Conservation (phyloP, 73 alveolate species). For the Paramecium pentaurelia region DNA sequence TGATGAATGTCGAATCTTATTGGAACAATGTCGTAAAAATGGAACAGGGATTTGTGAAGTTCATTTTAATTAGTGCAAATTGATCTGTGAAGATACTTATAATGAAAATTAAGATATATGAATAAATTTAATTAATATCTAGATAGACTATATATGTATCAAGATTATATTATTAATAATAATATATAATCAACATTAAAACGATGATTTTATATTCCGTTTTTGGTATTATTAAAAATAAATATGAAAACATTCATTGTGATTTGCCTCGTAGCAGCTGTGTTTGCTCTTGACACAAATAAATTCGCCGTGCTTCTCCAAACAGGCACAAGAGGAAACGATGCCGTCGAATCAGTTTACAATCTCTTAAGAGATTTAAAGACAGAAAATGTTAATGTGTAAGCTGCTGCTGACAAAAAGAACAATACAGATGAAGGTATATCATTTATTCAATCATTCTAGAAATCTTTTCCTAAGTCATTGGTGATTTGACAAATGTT, state of each 20-base stretch:
- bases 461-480: constrained; percentile 36
- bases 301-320: constrained; percentile 40
- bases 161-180: neutral
- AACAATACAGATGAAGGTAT: constrained; percentile 49
- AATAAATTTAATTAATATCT: neutral
- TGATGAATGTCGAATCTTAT: neutral
- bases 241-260: constrained; percentile 20
- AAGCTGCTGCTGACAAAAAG: constrained; percentile 47
- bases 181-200: neutral
- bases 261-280: constrained; percentile 43
- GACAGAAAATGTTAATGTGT: constrained; percentile 49
- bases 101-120: constrained; percentile 8
- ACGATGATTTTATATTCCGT: constrained; percentile 23
- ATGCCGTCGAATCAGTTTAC: constrained; percentile 52
- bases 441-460: neutral
- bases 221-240: constrained; percentile 19
- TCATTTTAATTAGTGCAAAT: constrained; percentile 5
- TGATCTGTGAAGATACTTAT: constrained; percentile 42
- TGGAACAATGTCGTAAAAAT: constrained; percentile 9
- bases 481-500: constrained; percentile 46
- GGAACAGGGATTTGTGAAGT: constrained; percentile 36
- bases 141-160: neutral
- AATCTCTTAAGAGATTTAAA: constrained; percentile 38
- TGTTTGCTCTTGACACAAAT: constrained; percentile 28
- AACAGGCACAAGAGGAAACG: constrained; percentile 49